Base-by-base conservation (phyloP, 2,329 filamentous ascomycete species). In the Cladosporium sp. region DNA sequence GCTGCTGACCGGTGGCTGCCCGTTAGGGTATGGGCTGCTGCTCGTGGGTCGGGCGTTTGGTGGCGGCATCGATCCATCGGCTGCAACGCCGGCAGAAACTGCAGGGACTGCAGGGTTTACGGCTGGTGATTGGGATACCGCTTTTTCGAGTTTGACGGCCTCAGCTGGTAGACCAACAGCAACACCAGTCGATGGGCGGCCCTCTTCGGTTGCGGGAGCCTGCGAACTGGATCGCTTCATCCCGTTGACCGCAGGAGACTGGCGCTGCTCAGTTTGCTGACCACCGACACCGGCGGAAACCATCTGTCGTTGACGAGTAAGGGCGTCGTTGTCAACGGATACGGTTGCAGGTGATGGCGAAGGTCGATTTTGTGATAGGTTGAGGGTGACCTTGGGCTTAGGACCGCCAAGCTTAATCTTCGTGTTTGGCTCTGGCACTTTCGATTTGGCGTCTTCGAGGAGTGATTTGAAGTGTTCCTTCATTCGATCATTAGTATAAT, bases 351-450 rank as follows among this genome's bases (percentile, higher is more conserved):
- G 73, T 11, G 65, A 62, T n/a, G 73, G 64, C 10, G 65, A 66
- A 44, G 56, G 53, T 22, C 63, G 63, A 34, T 63, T 58, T 45
- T 66, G 63, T 11, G 70, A 59, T 58, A 72, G 54, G 66, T 70
- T 56, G 58, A 70, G 49, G 46, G 68, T 59, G 66, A 73, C 71
- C 61, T 52, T 69, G 64, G 52, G 62, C 63, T 64, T 77, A 70
- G 51, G 69, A 53, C 67, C 62, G 38, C 79, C 76, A 52, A 95
- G 76, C 70, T 90, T 95, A 62, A 95, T 86, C 65, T 89, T 89
- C 34, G 86, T 85, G 82, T 1, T 80, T 74, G 11, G 89, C 86
- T 68, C 93, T 87, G 45, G 80, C 77, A 14, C 87, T 52, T 78
- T 78, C 43, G 78, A 78, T 67, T 86, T 89, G 9, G 89, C 89